phyloP scores from a whole-genome alignment of 352 stramenopile species.

The Globisporangium sylvaticum region DNA sequence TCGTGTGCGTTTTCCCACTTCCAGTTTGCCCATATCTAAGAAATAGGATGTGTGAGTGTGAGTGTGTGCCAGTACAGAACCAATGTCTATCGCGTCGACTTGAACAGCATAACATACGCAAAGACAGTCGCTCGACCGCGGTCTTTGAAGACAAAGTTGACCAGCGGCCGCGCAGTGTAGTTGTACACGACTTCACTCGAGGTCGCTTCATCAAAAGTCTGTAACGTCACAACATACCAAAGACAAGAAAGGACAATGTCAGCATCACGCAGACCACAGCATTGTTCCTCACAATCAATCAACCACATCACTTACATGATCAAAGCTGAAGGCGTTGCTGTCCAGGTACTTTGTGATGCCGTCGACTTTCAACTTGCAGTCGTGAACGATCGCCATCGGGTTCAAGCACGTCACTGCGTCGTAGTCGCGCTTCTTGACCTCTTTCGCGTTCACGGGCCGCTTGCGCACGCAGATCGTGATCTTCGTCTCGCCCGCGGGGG shows the following conservation, averaged over 20 bases:
- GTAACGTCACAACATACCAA: constrained; percentile 24
- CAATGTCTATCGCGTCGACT: not conserved
- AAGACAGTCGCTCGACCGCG: constrained; percentile 95
- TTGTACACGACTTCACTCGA: constrained; percentile 94
- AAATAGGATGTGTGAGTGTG: not conserved
- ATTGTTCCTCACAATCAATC: not conserved
- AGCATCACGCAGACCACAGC: not conserved
- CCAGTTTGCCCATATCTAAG: constrained; percentile 90
- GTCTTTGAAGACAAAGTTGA: constrained; percentile 92
- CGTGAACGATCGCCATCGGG: constrained; percentile 93
- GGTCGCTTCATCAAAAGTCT: constrained; percentile 93
- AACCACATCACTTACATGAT: constrained; percentile 39
- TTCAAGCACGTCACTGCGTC: constrained; percentile 95
- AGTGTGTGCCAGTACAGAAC: not conserved
- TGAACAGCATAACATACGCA: constrained; percentile 69
- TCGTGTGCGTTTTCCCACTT: constrained; percentile 92
- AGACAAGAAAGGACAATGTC: constrained; percentile 18
- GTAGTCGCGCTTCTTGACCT: constrained; percentile 92
- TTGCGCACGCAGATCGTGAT: constrained; percentile 97
- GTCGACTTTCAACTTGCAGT: constrained; percentile 97
- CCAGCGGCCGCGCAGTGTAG: constrained; percentile 87
- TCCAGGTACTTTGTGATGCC: constrained; percentile 99
- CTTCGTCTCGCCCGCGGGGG: constrained; percentile 59
- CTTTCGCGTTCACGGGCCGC: constrained; percentile 90
- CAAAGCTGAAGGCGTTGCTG: constrained; percentile 93